Percentiles rank a stretch among this genome's conserved stretches.
Conservation (phyloP, 202 grass and related monocot species). For the Cymbopogon flexuosus region DNA sequence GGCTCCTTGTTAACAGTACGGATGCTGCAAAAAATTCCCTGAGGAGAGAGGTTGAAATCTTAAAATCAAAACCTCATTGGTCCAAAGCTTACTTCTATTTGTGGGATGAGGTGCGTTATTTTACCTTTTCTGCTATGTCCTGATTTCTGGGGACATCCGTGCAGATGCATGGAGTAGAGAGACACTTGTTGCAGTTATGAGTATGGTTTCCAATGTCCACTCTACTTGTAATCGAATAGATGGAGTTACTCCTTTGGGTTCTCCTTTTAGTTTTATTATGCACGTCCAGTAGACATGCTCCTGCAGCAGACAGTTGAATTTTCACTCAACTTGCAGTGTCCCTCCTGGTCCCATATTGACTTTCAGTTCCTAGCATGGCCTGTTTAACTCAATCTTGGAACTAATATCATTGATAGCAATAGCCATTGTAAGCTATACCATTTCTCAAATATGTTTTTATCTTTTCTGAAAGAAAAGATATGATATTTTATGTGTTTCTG, state of each 20-base stretch:
- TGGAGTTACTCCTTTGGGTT: not conserved
- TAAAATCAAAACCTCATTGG: constrained; percentile 86
- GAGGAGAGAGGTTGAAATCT: constrained; percentile 72
- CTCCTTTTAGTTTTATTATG: not conserved
- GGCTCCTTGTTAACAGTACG: constrained; percentile 49
- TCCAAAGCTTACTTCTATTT: constrained; percentile 94
- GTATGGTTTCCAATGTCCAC: not conserved
- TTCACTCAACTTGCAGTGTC: not conserved
- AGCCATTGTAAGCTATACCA: not conserved
- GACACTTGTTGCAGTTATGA: not conserved
- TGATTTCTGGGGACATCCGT: not conserved
- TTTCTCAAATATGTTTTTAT: not conserved
- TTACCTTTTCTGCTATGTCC: constrained; percentile 19
- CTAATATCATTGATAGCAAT: not conserved
- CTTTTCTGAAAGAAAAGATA: not conserved
- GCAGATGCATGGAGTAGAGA: not conserved
- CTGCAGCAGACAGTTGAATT: constrained; percentile 1
- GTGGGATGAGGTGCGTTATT: constrained; percentile 82
- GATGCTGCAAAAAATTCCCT: constrained; percentile 71
- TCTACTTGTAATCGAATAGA: not conserved
- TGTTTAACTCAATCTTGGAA: constrained; percentile 9
- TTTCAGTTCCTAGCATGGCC: not conserved
- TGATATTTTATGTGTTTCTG: not conserved
- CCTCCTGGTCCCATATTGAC: constrained; percentile 16
- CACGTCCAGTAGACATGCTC: not conserved